phyloP scores from a whole-genome alignment of 768 basidiomycete species.

The Imleria badia region DNA sequence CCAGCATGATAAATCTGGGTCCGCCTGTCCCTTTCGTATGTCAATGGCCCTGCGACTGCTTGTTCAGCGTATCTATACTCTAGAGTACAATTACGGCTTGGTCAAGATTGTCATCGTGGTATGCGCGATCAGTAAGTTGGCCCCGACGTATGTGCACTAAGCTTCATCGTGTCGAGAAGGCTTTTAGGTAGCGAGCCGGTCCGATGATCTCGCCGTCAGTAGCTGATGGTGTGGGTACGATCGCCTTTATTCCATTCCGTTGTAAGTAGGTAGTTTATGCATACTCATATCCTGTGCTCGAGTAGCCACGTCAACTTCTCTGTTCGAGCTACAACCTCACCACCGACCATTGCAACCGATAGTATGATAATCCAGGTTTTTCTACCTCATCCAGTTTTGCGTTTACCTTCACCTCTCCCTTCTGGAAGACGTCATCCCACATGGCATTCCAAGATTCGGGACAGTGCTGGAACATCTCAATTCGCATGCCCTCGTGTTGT shows the following conservation, averaged over 20 bases:
- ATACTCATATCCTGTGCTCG: no score
- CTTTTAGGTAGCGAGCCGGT: background rate
- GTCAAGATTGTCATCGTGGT: no score
- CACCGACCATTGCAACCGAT: conserved; percentile 27
- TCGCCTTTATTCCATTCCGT: no score
- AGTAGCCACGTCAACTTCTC: no score
- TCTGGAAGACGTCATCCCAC: conserved; percentile 39
- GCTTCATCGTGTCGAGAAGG: background rate
- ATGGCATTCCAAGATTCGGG: conserved; percentile 37
- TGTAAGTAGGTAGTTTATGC: no score
- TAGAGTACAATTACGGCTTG: no score
- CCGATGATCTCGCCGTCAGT: background rate
- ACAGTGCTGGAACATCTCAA: conserved; percentile 30
- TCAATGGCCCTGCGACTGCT: no score
- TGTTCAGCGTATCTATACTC: no score
- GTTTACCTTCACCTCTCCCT: conserved; percentile 12
- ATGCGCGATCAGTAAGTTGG: background rate
- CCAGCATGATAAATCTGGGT: no score
- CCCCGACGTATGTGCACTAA: no score
- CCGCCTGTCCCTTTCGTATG: no score
- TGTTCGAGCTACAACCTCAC: conserved; percentile 11
- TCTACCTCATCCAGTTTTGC: background rate
- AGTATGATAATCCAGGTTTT: background rate
- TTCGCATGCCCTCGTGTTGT: background rate
- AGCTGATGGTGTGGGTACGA: background rate